Percentiles rank a stretch among this genome's conserved stretches.
These are phyloP conservation scores for Artemisia annua DNA, from an alignment of 129 eudicot species.

Conservation along the genomic window DNA sequence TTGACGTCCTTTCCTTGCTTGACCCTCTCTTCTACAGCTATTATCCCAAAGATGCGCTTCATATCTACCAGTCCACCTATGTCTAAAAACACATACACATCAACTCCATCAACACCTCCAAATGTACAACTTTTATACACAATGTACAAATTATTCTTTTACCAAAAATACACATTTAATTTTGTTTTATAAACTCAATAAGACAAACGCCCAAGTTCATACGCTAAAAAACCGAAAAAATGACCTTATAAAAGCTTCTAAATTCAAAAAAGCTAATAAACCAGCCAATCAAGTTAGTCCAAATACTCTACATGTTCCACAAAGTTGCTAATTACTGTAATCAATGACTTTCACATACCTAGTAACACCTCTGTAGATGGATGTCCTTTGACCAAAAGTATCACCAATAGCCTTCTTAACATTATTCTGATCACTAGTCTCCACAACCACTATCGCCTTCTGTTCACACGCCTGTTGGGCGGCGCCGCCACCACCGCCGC, in stretches of 20 bases:
- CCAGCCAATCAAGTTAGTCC: no score
- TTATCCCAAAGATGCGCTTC: conserved; percentile 99
- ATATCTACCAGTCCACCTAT: conserved; percentile 99
- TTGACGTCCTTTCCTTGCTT: conserved; percentile 99
- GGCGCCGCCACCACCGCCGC: conserved; percentile 6
- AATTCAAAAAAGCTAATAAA: no score
- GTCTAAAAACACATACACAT: conserved; percentile 50
- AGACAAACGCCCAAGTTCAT: no score
- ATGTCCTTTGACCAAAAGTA: conserved; percentile 94
- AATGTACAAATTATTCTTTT: not conserved
- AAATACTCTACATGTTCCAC: no score
- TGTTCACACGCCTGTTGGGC: conserved; percentile 8
- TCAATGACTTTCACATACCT: conserved; percentile 42
- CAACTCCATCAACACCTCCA: not conserved
- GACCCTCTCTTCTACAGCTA: conserved; percentile 99
- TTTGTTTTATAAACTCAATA: no score
- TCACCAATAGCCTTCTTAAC: conserved; percentile 70
- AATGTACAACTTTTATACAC: conserved; percentile 16
- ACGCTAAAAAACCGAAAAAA: no score
- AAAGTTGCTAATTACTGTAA: no score
- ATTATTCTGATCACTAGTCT: conserved; percentile 39
- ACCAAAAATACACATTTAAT: not conserved
- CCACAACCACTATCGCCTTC: conserved; percentile 54
- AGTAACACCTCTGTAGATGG: conserved; percentile 95
- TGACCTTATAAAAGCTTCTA: no score